These are phyloP conservation scores for Penstemon davidsonii DNA, from an alignment of 257 asterid species.

Conservation along the genomic window DNA sequence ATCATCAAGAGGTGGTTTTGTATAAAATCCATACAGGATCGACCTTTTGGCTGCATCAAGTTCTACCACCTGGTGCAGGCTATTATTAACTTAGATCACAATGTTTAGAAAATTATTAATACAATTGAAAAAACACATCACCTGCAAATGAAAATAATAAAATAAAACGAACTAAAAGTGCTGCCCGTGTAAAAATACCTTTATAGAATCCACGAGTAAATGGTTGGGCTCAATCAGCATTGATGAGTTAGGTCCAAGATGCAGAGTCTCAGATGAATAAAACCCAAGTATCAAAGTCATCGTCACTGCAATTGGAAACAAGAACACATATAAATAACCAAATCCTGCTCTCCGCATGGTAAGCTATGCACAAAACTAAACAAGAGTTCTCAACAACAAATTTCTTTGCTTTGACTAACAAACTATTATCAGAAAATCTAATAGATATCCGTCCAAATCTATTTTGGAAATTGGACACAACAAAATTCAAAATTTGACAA, in stretches of 20 bases:
- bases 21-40: constrained; percentile 57
- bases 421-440: background rate
- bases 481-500: background rate
- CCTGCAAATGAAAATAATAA: background rate
- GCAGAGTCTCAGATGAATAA: constrained; percentile 58
- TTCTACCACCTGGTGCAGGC: constrained; percentile 57
- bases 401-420: too few relatives aligned
- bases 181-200: constrained; percentile 44
- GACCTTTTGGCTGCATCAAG: constrained; percentile 44
- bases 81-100: constrained; percentile 24
- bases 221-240: constrained; percentile 63
- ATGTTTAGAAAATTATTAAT: constrained; percentile 1
- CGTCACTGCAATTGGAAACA: constrained; percentile 48
- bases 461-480: background rate
- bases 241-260: constrained; percentile 78
- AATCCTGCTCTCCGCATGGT: constrained; percentile 15
- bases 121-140: constrained; percentile 5
- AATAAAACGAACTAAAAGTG: constrained; percentile 17
- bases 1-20: constrained; percentile 60
- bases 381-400: constrained; percentile 7
- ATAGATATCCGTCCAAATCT: background rate
- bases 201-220: constrained; percentile 56
- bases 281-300: constrained; percentile 63
- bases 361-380: background rate
- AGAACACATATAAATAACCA: constrained; percentile 14